A percentile compares a stretch with the other conserved stretches of the same genome.
phyloP scores from a whole-genome alignment of 306 rosid species.

The Corylus americana region DNA sequence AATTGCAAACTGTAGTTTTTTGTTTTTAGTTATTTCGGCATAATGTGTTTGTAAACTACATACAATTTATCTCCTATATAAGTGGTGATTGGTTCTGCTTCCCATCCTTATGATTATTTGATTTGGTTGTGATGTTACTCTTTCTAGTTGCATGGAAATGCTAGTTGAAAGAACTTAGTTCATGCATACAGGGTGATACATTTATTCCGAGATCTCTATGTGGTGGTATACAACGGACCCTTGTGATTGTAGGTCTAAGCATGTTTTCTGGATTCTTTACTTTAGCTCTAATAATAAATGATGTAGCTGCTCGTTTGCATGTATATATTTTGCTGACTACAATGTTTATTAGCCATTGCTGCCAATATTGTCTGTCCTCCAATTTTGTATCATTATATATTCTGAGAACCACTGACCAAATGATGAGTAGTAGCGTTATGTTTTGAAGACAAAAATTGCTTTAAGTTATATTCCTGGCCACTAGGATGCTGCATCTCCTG shows the following conservation, averaged over 20 bases:
- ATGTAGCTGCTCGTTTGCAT: not conserved
- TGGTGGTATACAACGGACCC: not conserved
- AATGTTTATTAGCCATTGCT: not conserved
- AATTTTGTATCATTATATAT: not conserved
- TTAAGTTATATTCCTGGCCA: too few relatives aligned
- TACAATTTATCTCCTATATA: not conserved
- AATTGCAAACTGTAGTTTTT: not conserved
- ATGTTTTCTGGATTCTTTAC: too few relatives aligned
- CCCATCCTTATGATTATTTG: not conserved
- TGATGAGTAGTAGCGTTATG: too few relatives aligned
- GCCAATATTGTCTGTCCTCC: not conserved
- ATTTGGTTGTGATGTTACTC: not conserved
- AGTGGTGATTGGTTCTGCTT: not conserved
- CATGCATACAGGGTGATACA: too few relatives aligned
- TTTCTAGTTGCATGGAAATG: too few relatives aligned
- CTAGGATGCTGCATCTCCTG: too few relatives aligned
- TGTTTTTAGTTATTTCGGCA: not conserved
- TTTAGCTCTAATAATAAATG: not conserved
- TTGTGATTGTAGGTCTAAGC: not conserved
- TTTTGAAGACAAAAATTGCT: too few relatives aligned
- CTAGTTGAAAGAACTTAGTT: too few relatives aligned
- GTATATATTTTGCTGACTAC: not conserved
- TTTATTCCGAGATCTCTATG: too few relatives aligned
- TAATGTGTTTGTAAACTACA: not conserved
- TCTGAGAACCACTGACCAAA: not conserved